A percentile compares a stretch with the other conserved stretches of the same genome.
Evolutionary conservation across 306 rosid genomes (phyloP).

Genomic region (Heteromeles arbutifolia): DNA sequence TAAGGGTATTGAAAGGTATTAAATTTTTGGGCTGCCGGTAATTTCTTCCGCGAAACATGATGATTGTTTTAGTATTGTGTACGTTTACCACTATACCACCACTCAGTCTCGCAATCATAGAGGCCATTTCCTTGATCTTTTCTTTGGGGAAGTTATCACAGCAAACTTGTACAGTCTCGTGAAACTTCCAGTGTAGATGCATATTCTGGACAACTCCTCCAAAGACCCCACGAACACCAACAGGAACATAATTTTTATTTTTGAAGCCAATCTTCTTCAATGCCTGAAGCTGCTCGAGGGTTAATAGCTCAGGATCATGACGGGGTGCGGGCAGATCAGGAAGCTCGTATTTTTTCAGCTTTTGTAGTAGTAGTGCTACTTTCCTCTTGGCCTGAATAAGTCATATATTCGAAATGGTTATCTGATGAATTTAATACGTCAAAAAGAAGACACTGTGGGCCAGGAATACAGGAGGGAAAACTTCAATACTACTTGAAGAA

Average conservation of each 20-base stretch:
- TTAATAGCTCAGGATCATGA: constrained; percentile 89
- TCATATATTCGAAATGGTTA: constrained; percentile 17
- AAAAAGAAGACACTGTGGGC: constrained; percentile 2
- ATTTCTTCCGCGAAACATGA: constrained; percentile 96
- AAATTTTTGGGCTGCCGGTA: constrained; percentile 93
- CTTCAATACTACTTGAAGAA: constrained; percentile 3
- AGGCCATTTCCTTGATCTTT: constrained; percentile 92
- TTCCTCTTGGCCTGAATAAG: constrained; percentile 86
- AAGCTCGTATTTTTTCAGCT: constrained; percentile 87
- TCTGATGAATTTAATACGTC: background rate
- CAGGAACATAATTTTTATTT: constrained; percentile 91
- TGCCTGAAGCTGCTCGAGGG: constrained; percentile 87
- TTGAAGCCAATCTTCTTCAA: constrained; percentile 81
- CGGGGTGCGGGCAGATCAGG: constrained; percentile 87
- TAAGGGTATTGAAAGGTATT: constrained; percentile 96
- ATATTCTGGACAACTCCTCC: constrained; percentile 99
- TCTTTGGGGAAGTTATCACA: constrained; percentile 98
- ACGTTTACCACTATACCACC: constrained; percentile 86
- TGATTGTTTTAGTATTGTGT: constrained; percentile 87
- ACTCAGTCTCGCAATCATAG: constrained; percentile 91
- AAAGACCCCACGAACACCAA: constrained; percentile 98
- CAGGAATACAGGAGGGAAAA: background rate
- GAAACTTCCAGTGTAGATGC: constrained; percentile 99
- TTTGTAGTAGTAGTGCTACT: constrained; percentile 83
- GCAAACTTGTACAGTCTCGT: constrained; percentile 95